Evolutionary conservation across 768 basidiomycete species (phyloP), one percentile per base, ranked within the genome.

Genomic region (Termitomyces sp.): DNA sequence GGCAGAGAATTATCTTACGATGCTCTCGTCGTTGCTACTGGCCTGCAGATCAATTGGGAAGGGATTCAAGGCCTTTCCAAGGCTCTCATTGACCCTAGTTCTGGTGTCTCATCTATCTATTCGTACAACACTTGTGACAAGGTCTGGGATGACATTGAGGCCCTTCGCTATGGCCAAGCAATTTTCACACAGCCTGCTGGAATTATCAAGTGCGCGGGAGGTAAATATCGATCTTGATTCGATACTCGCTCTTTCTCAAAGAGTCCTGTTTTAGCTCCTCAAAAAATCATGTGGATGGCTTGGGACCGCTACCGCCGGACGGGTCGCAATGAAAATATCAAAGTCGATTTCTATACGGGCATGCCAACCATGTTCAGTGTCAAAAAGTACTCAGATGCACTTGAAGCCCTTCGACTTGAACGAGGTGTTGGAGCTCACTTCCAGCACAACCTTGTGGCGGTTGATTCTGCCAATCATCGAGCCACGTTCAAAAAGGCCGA

Each of bases 271-370:
- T 44, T 41, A 91, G 89, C 88, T 16, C 89, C 91, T 20, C 91
- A 93, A 69, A 94, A 95, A 74, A 90, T 95, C 56, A 94, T 96
- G 91, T 96, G 93, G 93, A 93, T 94, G 90, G 90, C 91, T 49
- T 93, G 91, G 91, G 91, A 95, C 69, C 77, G 86, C 50, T 93
- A 81, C 70, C 79, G 80, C 58, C 78, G 72, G 68, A 88, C 89
- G 10, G 78, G 79, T 3, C 81, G 89, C 20, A 70, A 75, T 16
- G 77, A 80, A 51, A 77, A 82, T 50, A 79, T 89, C 64, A 77
- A 84, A 53, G 69, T 90, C 61, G 83, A 91, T 59, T 96, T 96
- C 70, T 89, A 89, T 71, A 92, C 89, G 33, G 95, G 93, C 61
- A 90, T 88, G 89, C 93, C 94, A 18, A 82, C 89, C 47, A 98